Conservation (phyloP, 1,284 basidiomycete genomes). For the Sporisorium reilianum region DNA sequence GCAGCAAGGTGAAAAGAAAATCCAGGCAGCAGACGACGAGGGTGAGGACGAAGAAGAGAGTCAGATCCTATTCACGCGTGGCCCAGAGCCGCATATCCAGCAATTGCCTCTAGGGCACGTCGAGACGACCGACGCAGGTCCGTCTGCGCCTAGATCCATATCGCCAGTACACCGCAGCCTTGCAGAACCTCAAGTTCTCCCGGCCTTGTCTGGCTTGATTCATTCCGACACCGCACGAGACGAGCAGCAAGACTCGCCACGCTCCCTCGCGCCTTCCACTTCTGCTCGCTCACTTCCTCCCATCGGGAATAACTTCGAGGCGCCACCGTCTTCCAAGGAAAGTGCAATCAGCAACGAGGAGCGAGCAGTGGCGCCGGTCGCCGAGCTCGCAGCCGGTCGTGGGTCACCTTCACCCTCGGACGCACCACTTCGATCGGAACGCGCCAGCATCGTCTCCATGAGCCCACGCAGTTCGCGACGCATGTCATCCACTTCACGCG, state of each 20-base stretch:
- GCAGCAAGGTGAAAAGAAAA: no score
- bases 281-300: constrained; percentile 2
- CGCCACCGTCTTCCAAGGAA: neutral
- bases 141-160: neutral
- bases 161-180: neutral
- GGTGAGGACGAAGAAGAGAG: constrained; percentile 4
- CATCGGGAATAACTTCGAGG: neutral
- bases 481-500: constrained; percentile 9
- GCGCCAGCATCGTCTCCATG: constrained; percentile 34
- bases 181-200: neutral
- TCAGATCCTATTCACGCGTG: neutral
- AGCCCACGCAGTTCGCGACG: constrained; percentile 18
- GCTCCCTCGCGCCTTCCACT: constrained; percentile 1
- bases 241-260: neutral
- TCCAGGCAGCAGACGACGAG: neutral
- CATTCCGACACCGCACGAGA: neutral
- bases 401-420: constrained; percentile 22
- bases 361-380: neutral
- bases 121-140: constrained; percentile 2
- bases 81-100: neutral
- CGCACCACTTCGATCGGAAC: constrained; percentile 24
- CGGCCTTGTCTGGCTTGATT: neutral
- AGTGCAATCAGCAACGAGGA: neutral
- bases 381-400: neutral
- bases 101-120: neutral